phyloP scores from a whole-genome alignment of 2,329 filamentous ascomycete species.

The Phialophora tarda region DNA sequence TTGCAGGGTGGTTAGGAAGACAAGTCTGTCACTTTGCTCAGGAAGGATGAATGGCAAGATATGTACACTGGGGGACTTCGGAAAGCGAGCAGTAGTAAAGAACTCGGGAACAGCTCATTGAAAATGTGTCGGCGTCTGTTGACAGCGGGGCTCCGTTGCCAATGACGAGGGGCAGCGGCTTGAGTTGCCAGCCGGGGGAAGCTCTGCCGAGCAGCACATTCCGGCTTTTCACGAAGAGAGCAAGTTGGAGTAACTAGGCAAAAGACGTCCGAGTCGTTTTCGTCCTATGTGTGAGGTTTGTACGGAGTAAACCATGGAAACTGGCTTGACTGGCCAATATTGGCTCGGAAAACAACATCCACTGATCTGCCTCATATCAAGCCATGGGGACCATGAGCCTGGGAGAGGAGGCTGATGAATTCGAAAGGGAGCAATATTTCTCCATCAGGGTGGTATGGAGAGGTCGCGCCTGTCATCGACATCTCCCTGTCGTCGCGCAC shows the following conservation, averaged over 20 bases:
- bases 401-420: not conserved
- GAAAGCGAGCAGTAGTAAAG: not conserved
- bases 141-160: slow-evolving; percentile 29
- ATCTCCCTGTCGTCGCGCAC: not conserved
- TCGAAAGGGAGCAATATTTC: not conserved
- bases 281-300: slow-evolving; percentile 2
- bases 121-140: slow-evolving; percentile 26
- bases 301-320: not conserved
- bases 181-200: slow-evolving; percentile 14
- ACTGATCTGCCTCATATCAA: not conserved
- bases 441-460: not conserved
- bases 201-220: slow-evolving; percentile 24
- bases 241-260: not conserved
- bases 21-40: not conserved
- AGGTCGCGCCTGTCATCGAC: not conserved
- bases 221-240: slow-evolving; percentile 21
- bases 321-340: not conserved
- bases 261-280: slow-evolving; percentile 6
- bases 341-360: not conserved
- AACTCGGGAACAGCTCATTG: slow-evolving; percentile 5
- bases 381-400: not conserved
- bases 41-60: not conserved
- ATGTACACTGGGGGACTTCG: not conserved
- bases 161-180: slow-evolving; percentile 21
- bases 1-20: not conserved